Percentiles rank a stretch among this genome's conserved stretches.
These are phyloP conservation scores for Monilinia fructigena DNA, from an alignment of 2,329 filamentous ascomycete genomes.

Conservation along the genomic window DNA sequence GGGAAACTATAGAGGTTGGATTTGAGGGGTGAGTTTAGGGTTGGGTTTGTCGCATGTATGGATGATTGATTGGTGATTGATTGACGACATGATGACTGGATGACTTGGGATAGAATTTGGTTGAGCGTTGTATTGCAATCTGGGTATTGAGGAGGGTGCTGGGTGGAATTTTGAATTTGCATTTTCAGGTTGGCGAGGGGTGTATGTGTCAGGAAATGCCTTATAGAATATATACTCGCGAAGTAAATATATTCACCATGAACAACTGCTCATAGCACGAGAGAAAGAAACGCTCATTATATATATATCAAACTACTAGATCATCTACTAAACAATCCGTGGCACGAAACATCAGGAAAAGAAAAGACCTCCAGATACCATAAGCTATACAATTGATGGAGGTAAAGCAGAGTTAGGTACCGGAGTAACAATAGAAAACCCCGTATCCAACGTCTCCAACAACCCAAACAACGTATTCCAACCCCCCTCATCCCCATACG, in stretches of 20 bases:
- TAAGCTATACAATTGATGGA: not conserved
- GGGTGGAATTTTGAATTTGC: too few species aligned
- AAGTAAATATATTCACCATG: not conserved
- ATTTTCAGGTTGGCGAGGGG: too few species aligned
- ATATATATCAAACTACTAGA: not conserved
- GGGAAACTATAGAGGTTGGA: too few species aligned
- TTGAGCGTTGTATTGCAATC: too few species aligned
- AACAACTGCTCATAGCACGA: not conserved
- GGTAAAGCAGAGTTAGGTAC: not conserved
- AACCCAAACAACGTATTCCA: not conserved
- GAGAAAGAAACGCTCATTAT: not conserved
- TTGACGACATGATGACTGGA: too few species aligned
- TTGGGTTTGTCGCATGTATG: too few species aligned
- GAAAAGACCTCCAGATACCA: not conserved
- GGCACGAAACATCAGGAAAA: not conserved
- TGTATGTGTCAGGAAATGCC: too few species aligned
- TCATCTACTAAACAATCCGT: not conserved
- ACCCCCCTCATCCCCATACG: not conserved
- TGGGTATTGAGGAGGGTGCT: too few species aligned
- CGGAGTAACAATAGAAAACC: slow-evolving; percentile 4
- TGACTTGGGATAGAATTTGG: too few species aligned
- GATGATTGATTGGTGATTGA: too few species aligned
- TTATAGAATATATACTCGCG: too few species aligned
- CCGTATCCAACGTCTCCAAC: not conserved
- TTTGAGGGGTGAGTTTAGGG: too few species aligned